Percentiles rank a stretch among this genome's conserved stretches.
Conservation (phyloP, 2,329 filamentous ascomycete genomes). For the Sporothrix mexicana region DNA sequence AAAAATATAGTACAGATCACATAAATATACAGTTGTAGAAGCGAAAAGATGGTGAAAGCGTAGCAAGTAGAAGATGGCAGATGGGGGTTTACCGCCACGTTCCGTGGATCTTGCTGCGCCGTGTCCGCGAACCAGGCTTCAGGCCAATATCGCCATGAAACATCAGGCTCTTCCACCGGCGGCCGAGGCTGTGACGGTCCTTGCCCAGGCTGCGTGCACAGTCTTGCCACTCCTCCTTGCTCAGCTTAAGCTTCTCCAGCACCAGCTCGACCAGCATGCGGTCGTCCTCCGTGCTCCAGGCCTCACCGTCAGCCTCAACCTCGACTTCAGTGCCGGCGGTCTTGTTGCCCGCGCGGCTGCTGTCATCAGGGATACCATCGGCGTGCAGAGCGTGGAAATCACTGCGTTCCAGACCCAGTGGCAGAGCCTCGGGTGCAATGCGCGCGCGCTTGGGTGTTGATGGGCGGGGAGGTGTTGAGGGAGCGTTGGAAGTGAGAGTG, state of each 20-base stretch:
- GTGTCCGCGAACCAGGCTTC: constrained; percentile 51
- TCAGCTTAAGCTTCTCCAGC: constrained; percentile 68
- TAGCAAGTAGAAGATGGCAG: neutral
- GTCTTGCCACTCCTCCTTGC: constrained; percentile 70
- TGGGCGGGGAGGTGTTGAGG: constrained; percentile 45
- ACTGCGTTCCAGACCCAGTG: constrained; percentile 62
- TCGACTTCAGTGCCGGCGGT: constrained; percentile 49
- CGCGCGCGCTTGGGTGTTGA: constrained; percentile 66
- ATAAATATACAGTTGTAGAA: constrained; percentile 10
- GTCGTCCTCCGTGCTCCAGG: constrained; percentile 69
- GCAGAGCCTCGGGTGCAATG: constrained; percentile 65
- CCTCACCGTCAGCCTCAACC: constrained; percentile 53
- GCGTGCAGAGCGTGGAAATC: constrained; percentile 62
- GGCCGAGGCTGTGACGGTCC: constrained; percentile 61
- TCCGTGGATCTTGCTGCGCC: constrained; percentile 57
- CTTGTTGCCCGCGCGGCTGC: constrained; percentile 13
- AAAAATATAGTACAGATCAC: constrained; percentile 25
- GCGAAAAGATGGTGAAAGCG: neutral
- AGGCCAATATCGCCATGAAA: constrained; percentile 64
- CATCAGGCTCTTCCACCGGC: constrained; percentile 69
- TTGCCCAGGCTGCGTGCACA: constrained; percentile 68
- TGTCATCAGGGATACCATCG: constrained; percentile 41
- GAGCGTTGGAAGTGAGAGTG: neutral
- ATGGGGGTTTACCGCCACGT: constrained; percentile 57
- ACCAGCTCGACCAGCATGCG: constrained; percentile 70